Percentiles rank a stretch among this genome's conserved stretches.
These are phyloP conservation scores for Neopestalotiopsis rosae DNA, from an alignment of 2,329 filamentous ascomycete species.

Conservation along the genomic window DNA sequence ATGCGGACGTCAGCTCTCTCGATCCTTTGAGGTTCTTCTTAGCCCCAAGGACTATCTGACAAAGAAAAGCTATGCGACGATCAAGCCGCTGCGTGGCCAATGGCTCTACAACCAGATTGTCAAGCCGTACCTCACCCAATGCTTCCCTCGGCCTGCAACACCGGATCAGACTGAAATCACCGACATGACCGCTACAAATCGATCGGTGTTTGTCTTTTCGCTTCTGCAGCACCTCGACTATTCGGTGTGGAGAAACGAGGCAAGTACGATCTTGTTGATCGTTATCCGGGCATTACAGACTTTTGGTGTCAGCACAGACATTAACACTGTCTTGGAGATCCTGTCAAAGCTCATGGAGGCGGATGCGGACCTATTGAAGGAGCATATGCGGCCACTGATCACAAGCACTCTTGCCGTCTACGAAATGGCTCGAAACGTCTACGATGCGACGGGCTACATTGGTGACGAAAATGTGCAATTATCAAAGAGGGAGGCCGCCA, in stretches of 20 bases:
- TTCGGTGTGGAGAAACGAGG: slow-evolving; percentile 57
- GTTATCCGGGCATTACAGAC: slow-evolving; percentile 53
- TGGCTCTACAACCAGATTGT: slow-evolving; percentile 39
- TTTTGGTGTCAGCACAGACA: slow-evolving; percentile 47
- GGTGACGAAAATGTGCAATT: slow-evolving; percentile 2
- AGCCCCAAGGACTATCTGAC: slow-evolving; percentile 33
- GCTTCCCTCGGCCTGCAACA: slow-evolving; percentile 38
- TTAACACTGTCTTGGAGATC: slow-evolving; percentile 53
- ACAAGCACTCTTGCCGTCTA: slow-evolving; percentile 47
- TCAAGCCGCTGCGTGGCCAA: slow-evolving; percentile 30
- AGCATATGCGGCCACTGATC: slow-evolving; percentile 56
- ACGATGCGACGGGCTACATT: slow-evolving; percentile 20
- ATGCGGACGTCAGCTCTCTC: slow-evolving; percentile 33
- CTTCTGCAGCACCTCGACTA: slow-evolving; percentile 56
- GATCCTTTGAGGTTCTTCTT: slow-evolving; percentile 32
- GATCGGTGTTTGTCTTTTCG: slow-evolving; percentile 53
- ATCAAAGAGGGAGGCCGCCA: slow-evolving; percentile 25
- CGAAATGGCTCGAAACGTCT: slow-evolving; percentile 31
- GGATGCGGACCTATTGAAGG: slow-evolving; percentile 50
- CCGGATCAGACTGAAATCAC: slow-evolving; percentile 23
- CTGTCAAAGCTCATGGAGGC: slow-evolving; percentile 53
- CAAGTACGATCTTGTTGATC: slow-evolving; percentile 51
- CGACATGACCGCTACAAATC: slow-evolving; percentile 41
- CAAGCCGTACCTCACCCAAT: slow-evolving; percentile 42
- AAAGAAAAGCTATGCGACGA: slow-evolving; percentile 31